phyloP scores from a whole-genome alignment of 2,329 filamentous ascomycete genomes.

The Aspergillus costaricaensis region DNA sequence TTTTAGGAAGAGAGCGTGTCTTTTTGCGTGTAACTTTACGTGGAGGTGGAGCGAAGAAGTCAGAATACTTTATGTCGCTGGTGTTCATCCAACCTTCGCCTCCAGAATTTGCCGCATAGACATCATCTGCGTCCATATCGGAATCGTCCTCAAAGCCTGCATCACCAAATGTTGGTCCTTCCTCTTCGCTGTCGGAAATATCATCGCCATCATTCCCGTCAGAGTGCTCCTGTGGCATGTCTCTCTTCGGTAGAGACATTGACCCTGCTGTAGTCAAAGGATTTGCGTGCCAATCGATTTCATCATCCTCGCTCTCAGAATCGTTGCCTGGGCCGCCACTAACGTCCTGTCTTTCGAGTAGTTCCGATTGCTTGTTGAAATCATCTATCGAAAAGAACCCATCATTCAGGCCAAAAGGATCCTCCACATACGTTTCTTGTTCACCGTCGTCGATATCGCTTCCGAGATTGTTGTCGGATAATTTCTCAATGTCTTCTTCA shows the following conservation, averaged over 20 bases:
- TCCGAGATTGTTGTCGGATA: conserved; percentile 18
- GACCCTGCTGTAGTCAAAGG: conserved; percentile 55
- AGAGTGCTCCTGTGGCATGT: conserved; percentile 14
- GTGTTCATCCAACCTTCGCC: conserved; percentile 69
- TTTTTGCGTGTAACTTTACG: conserved; percentile 65
- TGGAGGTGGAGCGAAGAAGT: conserved; percentile 88
- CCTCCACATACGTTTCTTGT: conserved; percentile 63
- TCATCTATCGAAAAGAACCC: conserved; percentile 97
- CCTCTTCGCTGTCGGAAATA: conserved; percentile 57
- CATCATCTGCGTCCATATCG: conserved; percentile 66
- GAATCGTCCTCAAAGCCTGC: conserved; percentile 67
- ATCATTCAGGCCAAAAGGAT: conserved; percentile 87
- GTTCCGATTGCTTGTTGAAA: conserved; percentile 92
- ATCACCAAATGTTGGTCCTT: conserved; percentile 81
- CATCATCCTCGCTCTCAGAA: conserved; percentile 72
- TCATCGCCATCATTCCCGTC: conserved; percentile 61
- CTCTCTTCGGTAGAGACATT: conserved; percentile 13
- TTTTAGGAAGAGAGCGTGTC: conserved; percentile 57
- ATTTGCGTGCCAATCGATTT: conserved; percentile 86
- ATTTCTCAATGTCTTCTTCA: conserved; percentile 15
- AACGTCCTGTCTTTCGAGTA: conserved; percentile 82
- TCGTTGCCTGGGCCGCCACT: conserved; percentile 74
- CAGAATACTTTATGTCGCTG: conserved; percentile 85
- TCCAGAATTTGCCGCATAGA: conserved; percentile 55
- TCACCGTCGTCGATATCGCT: conserved; percentile 29